Evolutionary conservation across 306 rosid genomes (phyloP), one percentile per base, ranked within the genome.

Genomic region (Lathyrus tuberosus): DNA sequence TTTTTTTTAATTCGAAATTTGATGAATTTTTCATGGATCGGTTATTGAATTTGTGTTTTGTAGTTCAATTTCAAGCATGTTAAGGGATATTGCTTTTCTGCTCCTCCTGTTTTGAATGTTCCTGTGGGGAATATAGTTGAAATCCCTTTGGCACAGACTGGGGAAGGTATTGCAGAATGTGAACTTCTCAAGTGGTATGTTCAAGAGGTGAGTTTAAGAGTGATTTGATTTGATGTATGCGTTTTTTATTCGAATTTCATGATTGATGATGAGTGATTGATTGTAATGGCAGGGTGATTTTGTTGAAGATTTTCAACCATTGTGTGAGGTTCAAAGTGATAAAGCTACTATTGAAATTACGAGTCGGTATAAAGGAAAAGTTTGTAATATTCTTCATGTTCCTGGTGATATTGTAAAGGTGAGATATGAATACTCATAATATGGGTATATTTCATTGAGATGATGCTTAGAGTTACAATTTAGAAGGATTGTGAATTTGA

Each of bases 331-430:
- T 83, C 99, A 94, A 76, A 94, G 99, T 72, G 99, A 94, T 78
- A 94, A 94, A 86, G 99, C 99, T 80, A 94, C 96, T 15, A 94
- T 94, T 69, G 99, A 94, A 81, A 94, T 94, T 69, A 91, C 99
- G 3, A 90, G 99, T 71, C 99, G 97, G 9, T 94, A 91, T 77
- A 80, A 83, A 79, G 99, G 99, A 77, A 90, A 78, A 76, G 76
- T 91, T 71, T 73, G 81, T 58, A 78, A 83, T n/a, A 62, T 89
- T 76, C 85, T 87, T 33, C 75, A 70, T 24, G 71, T 64, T 83
- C 99, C 99, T 2, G 95, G 99, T 61, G 89, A 94, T 73, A 86
- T 94, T 74, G 90, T 94, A 35, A 94, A 88, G 97, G 99, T 88
- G 35, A 77, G 87, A 64, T 59, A 67, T 37, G 24, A 38, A 22